phyloP scores from a whole-genome alignment of 345 rosid genomes.

The Firmiana major region DNA sequence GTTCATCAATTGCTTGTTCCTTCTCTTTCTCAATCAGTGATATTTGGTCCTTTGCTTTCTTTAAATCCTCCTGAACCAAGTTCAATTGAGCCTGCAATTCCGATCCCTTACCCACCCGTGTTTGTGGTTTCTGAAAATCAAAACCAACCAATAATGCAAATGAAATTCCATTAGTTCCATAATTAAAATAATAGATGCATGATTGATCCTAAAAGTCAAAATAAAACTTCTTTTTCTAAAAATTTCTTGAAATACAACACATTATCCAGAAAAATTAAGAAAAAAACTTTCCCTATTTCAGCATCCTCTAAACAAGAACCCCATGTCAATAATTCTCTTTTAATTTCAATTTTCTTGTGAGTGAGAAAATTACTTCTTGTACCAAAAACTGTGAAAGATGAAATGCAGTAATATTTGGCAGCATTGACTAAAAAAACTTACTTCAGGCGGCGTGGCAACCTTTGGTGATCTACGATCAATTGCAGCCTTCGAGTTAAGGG shows the following conservation, averaged over 20 bases:
- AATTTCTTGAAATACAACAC: neutral
- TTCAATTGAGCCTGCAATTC: conserved; percentile 65
- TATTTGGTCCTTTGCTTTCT: conserved; percentile 76
- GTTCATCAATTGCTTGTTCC: conserved; percentile 58
- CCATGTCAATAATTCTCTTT: neutral
- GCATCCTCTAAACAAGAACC: neutral
- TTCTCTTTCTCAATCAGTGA: conserved; percentile 70
- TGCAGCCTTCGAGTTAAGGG: conserved; percentile 60
- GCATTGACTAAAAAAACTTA: conserved; percentile 28
- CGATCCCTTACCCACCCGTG: conserved; percentile 47
- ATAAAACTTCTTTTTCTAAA: neutral
- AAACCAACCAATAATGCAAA: conserved; percentile 20
- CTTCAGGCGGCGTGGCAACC: conserved; percentile 67
- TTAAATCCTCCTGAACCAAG: conserved; percentile 75
- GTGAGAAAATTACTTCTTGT: neutral
- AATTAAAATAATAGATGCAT: neutral
- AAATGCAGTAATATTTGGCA: neutral
- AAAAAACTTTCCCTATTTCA: neutral
- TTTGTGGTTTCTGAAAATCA: conserved; percentile 54
- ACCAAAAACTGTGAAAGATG: neutral
- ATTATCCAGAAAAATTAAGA: neutral
- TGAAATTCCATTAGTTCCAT: conserved; percentile 11
- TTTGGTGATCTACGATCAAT: conserved; percentile 63
- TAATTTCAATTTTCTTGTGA: neutral
- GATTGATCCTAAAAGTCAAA: neutral